phyloP scores from a whole-genome alignment of 2,329 filamentous ascomycete genomes.

The Aspergillus novoparasiticus region DNA sequence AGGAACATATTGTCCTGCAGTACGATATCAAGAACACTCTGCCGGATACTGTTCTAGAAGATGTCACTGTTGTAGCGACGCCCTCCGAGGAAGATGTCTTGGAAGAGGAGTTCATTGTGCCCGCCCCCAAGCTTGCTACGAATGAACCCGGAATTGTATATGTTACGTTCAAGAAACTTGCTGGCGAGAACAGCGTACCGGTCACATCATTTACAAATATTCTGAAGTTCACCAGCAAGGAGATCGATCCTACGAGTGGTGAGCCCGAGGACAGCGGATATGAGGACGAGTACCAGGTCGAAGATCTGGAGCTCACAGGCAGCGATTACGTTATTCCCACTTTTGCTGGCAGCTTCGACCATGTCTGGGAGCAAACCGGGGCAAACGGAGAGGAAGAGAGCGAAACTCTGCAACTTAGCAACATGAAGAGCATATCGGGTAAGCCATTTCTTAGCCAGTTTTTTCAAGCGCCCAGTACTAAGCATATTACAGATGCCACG shows the following conservation, averaged over 20 bases:
- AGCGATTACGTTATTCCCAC: slow-evolving; percentile 93
- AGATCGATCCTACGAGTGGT: slow-evolving; percentile 91
- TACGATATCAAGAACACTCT: slow-evolving; percentile 98
- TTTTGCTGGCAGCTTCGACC: slow-evolving; percentile 92
- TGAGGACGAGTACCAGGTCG: slow-evolving; percentile 96
- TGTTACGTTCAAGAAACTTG: slow-evolving; percentile 85
- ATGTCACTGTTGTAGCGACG: slow-evolving; percentile 79
- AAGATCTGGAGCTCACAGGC: slow-evolving; percentile 85
- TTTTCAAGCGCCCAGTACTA: slow-evolving; percentile 21
- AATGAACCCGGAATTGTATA: slow-evolving; percentile 93
- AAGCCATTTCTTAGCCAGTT: slow-evolving; percentile 43
- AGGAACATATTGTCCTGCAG: slow-evolving; percentile 92
- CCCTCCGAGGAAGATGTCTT: slow-evolving; percentile 75
- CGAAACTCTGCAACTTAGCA: slow-evolving; percentile 85
- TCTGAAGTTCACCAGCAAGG: slow-evolving; percentile 96
- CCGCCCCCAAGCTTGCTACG: slow-evolving; percentile 76
- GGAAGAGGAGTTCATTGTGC: slow-evolving; percentile 90
- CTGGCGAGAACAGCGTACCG: slow-evolving; percentile 75
- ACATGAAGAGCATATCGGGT: slow-evolving; percentile 91
- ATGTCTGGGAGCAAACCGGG: slow-evolving; percentile 91
- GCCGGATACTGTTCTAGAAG: slow-evolving; percentile 84
- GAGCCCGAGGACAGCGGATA: slow-evolving; percentile 92
- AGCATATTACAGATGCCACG: slow-evolving; percentile 72
- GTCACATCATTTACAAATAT: slow-evolving; percentile 84
- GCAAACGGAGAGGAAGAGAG: slow-evolving; percentile 86